Evolutionary conservation across 139 green algal species (phyloP), one percentile per base, ranked within the genome.

Genomic region (Micractinium conductrix): DNA sequence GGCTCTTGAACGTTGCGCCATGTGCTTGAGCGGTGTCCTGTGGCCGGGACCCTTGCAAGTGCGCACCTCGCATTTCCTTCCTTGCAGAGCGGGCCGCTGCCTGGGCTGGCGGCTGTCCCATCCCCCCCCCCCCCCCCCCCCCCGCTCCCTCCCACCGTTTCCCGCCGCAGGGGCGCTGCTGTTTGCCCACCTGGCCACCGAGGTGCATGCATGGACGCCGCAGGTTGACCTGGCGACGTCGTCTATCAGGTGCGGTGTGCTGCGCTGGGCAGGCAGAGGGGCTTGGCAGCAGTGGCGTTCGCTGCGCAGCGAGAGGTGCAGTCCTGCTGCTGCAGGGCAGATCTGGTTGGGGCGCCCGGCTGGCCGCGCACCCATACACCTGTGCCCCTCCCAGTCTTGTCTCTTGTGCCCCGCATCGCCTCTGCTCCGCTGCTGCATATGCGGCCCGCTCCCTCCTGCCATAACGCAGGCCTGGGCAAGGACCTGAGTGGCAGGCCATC

Each of bases 121-220:
- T n/a, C n/a, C n/a, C n/a, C n/a, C n/a, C n/a, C n/a, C n/a, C n/a
- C n/a, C n/a, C n/a, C n/a, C n/a, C n/a, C n/a, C n/a, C n/a, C n/a
- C n/a, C n/a, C n/a, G n/a, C n/a, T n/a, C n/a, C n/a, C n/a, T n/a
- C n/a, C n/a, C n/a, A n/a, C n/a, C n/a, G n/a, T n/a, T n/a, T n/a
- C n/a, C n/a, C 3, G 96, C 94, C 26, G 94, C 92, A 2, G 96
- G 88, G 0, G 86, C 92, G 30, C 90, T 99, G 75, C 79, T 98
- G 50, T 98, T 97, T 87, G 84, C 89, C 14, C 71, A 83, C 9
- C 82, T 95, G 58, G 96, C 96, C 40, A 96, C 92, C 0, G 45
- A 55, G 16, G 96, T 97, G 43, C 79, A 98, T 16, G 92, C 93
- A 24, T 99, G 99, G 88, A 98, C 82, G 48, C 72, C 80, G 0